Base-by-base conservation (phyloP, 495 filamentous ascomycete species). In the Talaromyces borbonicus region DNA sequence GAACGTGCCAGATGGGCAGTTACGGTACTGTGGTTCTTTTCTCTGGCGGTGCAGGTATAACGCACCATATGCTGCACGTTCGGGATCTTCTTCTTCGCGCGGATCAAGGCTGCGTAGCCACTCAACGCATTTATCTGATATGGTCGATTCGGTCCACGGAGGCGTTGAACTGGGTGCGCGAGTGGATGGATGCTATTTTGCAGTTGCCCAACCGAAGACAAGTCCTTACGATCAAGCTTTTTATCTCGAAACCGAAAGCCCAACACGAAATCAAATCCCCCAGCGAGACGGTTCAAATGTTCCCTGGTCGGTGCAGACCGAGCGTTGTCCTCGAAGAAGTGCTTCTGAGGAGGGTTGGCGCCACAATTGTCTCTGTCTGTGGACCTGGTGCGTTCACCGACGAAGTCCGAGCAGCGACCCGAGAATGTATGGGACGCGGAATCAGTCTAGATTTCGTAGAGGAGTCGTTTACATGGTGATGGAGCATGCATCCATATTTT, bases 121-220 rank as follows among this genome's bases (percentile, higher is more conserved):
- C 83, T 0, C 79, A 81, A 33, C 80, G 83, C 49, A 73, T 96
- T 50, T 72, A 92, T 11, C 74, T 98, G 4, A 79, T 95, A 38
- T 98, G 92, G 92, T 81, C 83, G 36, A 85, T 98, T 43, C 86
- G 90, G 52, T 84, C 73, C 31, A 85, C 83, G 19, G 90, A 96
- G 46, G 84, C 89, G 51, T 75, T 98, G 20, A 80, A 89, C 56
- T 98, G 92, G 92, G 86, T 96, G 32, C 77, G 85, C 5, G 78
- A 83, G 6, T 98, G 85, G 86, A 98, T 98, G 92, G 90, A 94
- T 49, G 73, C 85, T 57, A 90, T 97, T 49, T 74, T 98, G 27
- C 77, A 77, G 2, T 85, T 96, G 71, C 85, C 88, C 7, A 75
- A 73, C 37, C 80, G 92, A 0, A 77, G 88, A 20, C 86, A 96